Evolutionary conservation across 2,329 filamentous ascomycete genomes (phyloP).

Genomic region (Curvularia lunata): DNA sequence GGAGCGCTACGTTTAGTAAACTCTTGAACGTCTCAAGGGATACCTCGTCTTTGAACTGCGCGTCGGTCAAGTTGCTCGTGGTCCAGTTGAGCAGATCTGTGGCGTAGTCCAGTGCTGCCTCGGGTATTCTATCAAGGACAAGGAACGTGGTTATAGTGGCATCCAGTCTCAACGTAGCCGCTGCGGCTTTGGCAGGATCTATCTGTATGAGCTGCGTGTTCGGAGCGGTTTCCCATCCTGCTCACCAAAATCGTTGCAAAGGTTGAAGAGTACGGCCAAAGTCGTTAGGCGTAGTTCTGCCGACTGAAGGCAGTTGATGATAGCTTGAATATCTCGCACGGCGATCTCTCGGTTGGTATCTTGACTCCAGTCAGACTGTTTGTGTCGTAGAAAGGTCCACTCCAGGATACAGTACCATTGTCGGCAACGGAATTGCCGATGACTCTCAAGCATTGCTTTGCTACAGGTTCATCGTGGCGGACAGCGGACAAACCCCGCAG

Average conservation of each 20-base stretch:
- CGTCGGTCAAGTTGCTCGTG: conserved; percentile 44
- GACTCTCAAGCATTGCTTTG: conserved; percentile 46
- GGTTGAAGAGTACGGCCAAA: conserved; percentile 53
- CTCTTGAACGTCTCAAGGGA: conserved; percentile 39
- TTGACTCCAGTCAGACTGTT: conserved; percentile 29
- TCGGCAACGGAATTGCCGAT: conserved; percentile 50
- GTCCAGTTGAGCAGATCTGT: conserved; percentile 46
- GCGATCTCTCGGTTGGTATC: conserved; percentile 44
- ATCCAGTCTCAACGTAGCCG: conserved; percentile 45
- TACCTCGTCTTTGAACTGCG: conserved; percentile 40
- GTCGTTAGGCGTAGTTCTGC: conserved; percentile 37
- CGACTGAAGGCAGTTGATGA: conserved; percentile 35
- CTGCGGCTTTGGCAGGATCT: conserved; percentile 46
- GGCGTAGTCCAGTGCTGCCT: conserved; percentile 43
- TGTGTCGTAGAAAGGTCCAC: neutral
- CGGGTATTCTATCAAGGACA: conserved; percentile 34
- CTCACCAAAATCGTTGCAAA: conserved; percentile 51
- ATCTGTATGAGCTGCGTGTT: conserved; percentile 20
- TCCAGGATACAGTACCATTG: conserved; percentile 33
- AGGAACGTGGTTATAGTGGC: conserved; percentile 36
- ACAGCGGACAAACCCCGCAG: conserved; percentile 33
- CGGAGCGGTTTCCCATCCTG: conserved; percentile 10
- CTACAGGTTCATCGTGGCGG: conserved; percentile 24
- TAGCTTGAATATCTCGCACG: conserved; percentile 31
- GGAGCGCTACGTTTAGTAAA: conserved; percentile 35